Evolutionary conservation across 1,284 basidiomycete genomes (phyloP).

Genomic region (Salmacisia buchloeana): DNA sequence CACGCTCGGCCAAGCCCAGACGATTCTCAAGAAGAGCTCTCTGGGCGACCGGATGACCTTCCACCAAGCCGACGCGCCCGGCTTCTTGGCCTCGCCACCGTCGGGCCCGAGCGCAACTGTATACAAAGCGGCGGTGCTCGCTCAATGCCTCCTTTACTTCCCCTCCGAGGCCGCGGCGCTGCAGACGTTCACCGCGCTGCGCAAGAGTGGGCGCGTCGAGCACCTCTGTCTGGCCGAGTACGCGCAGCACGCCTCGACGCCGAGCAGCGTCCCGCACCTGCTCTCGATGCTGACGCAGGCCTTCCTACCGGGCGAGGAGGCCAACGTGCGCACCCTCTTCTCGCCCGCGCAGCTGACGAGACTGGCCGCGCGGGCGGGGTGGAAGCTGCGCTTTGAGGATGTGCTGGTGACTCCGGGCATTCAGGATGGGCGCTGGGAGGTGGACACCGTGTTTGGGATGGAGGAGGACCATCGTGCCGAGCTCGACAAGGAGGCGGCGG

Average conservation of each 20-base stretch:
- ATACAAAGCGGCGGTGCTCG: conserved; percentile 53
- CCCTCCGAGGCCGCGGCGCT: conserved; percentile 49
- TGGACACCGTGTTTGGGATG: conserved; percentile 27
- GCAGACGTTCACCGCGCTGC: conserved; percentile 50
- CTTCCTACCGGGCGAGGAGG: conserved; percentile 41
- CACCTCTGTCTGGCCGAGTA: conserved; percentile 53
- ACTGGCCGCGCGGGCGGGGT: conserved; percentile 46
- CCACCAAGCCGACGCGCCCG: conserved; percentile 50
- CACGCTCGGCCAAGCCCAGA: conserved; percentile 54
- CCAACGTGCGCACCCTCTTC: conserved; percentile 54
- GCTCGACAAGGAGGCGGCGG: conserved; percentile 30
- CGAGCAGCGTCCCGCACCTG: conserved; percentile 50
- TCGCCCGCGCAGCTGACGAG: conserved; percentile 49
- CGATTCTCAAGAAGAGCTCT: conserved; percentile 46
- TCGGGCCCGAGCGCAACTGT: background rate
- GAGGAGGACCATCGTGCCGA: conserved; percentile 25
- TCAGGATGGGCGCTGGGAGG: conserved; percentile 53
- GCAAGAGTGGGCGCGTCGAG: background rate
- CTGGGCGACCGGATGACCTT: conserved; percentile 53
- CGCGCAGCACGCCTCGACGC: conserved; percentile 42
- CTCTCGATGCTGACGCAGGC: conserved; percentile 54
- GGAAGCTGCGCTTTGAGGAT: conserved; percentile 39
- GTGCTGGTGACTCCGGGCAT: conserved; percentile 44
- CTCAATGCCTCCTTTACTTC: conserved; percentile 55
- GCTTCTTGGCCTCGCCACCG: conserved; percentile 38